Evolutionary conservation across 1,284 basidiomycete genomes (phyloP).

Genomic region (Sphagnurus paluster): DNA sequence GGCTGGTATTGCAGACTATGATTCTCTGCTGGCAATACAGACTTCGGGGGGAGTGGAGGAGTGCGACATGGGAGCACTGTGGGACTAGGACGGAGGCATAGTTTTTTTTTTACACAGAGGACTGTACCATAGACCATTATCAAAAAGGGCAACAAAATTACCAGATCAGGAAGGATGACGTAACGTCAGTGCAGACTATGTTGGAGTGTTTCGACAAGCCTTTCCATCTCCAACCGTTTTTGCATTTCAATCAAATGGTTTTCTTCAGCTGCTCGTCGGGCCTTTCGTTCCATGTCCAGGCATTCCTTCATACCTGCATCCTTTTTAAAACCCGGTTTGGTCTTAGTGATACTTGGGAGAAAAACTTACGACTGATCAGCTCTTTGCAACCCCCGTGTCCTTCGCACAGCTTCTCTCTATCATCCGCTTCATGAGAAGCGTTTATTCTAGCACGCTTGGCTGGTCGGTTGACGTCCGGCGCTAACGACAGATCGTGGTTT

Average conservation of each 20-base stretch:
- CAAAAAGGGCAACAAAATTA: neutral
- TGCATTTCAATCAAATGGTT: conserved; percentile 14
- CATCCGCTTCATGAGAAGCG: neutral
- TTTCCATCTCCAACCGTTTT: conserved; percentile 16
- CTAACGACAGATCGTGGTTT: neutral
- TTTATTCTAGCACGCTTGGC: conserved; percentile 4
- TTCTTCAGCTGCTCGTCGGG: conserved; percentile 13
- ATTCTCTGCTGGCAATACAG: conserved; percentile 47
- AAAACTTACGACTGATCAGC: conserved; percentile 8
- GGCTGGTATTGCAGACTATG: conserved; percentile 68
- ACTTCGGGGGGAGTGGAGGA: conserved; percentile 39
- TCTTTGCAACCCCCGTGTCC: neutral
- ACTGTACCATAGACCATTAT: too few species aligned
- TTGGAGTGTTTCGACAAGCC: conserved; percentile 8
- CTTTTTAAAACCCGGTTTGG: neutral
- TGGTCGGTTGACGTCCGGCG: neutral
- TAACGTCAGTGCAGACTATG: neutral
- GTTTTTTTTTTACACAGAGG: too few species aligned
- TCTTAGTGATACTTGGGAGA: neutral
- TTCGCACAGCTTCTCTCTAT: neutral
- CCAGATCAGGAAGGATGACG: conserved; percentile 4
- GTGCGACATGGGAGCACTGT: conserved; percentile 60
- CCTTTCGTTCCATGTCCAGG: conserved; percentile 15
- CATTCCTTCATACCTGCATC: conserved; percentile 11
- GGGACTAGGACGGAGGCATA: conserved; percentile 46